Evolutionary conservation across 345 rosid species (phyloP).

Genomic region (Hibiscus tridactylites): DNA sequence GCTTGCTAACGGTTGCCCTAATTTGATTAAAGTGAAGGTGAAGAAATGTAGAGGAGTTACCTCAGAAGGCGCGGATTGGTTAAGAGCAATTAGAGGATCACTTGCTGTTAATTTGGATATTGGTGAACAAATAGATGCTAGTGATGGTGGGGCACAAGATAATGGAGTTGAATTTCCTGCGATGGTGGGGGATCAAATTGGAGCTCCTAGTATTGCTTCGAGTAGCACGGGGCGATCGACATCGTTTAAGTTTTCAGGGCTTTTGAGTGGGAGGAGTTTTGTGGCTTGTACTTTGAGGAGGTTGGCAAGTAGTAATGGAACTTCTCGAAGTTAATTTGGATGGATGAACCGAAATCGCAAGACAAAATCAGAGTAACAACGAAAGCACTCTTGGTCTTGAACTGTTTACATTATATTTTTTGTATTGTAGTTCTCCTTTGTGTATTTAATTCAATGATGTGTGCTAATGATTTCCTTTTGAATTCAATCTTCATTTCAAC

Average conservation of each 20-base stretch:
- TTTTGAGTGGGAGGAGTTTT: constrained; percentile 57
- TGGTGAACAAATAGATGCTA: constrained; percentile 39
- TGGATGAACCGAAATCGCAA: constrained; percentile 3
- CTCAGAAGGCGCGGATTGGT: constrained; percentile 34
- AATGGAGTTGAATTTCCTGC: constrained; percentile 38
- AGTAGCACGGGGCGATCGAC: constrained; percentile 43
- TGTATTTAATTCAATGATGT: constrained; percentile 22
- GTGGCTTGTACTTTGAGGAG: constrained; percentile 74
- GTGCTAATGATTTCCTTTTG: constrained; percentile 24
- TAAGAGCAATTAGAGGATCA: constrained; percentile 36
- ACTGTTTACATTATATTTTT: constrained; percentile 14
- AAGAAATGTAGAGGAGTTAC: constrained; percentile 78
- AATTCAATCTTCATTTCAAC: constrained; percentile 22
- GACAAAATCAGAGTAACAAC: background rate
- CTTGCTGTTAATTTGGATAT: constrained; percentile 55
- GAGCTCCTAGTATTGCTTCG: constrained; percentile 28
- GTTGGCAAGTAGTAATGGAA: constrained; percentile 43
- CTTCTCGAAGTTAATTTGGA: constrained; percentile 27
- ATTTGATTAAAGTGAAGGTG: constrained; percentile 71
- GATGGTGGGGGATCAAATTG: background rate
- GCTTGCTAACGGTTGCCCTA: constrained; percentile 61
- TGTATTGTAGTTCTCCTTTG: constrained; percentile 18
- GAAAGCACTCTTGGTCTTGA: constrained; percentile 4
- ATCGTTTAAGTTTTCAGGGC: constrained; percentile 56
- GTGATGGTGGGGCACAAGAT: constrained; percentile 47